These are phyloP conservation scores for Myochromella boudieri DNA, from an alignment of 768 basidiomycete genomes.

Conservation along the genomic window DNA sequence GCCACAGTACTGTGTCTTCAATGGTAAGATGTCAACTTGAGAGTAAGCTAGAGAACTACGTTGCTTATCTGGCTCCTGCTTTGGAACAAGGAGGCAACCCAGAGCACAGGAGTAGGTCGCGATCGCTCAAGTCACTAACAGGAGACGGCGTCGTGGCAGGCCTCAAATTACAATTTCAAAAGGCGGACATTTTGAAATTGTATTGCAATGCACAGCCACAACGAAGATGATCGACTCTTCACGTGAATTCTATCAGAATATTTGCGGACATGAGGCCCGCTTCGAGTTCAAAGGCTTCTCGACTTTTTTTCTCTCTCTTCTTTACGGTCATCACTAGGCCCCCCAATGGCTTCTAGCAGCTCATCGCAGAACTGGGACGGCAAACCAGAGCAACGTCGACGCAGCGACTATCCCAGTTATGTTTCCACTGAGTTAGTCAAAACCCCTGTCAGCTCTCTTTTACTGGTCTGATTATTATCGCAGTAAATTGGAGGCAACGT, in stretches of 20 bases:
- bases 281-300: conserved; percentile 18
- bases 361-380: conserved; percentile 16
- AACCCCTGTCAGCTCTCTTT: conserved; percentile 3
- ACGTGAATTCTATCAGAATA: conserved; percentile 36
- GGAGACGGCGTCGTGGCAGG: too few relatives aligned
- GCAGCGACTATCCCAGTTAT: conserved; percentile 17
- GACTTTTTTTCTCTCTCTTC: conserved; percentile 13
- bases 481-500: conserved; percentile 46
- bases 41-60: too few relatives aligned
- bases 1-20: too few relatives aligned
- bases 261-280: conserved; percentile 24
- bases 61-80: too few relatives aligned
- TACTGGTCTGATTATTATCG: conserved; percentile 5
- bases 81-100: too few relatives aligned
- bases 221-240: conserved; percentile 19
- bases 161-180: too few relatives aligned
- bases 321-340: conserved; percentile 11
- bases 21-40: too few relatives aligned
- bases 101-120: too few relatives aligned
- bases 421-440: conserved; percentile 20
- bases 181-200: too few relatives aligned
- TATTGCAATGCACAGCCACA: conserved; percentile 10
- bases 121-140: too few relatives aligned
- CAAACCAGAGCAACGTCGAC: conserved; percentile 1
- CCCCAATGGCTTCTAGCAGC: conserved; percentile 17